Percentiles rank a stretch among this genome's conserved stretches.
Evolutionary conservation across 1,284 basidiomycete species (phyloP).

Genomic region (Leccinum griseonigrum): DNA sequence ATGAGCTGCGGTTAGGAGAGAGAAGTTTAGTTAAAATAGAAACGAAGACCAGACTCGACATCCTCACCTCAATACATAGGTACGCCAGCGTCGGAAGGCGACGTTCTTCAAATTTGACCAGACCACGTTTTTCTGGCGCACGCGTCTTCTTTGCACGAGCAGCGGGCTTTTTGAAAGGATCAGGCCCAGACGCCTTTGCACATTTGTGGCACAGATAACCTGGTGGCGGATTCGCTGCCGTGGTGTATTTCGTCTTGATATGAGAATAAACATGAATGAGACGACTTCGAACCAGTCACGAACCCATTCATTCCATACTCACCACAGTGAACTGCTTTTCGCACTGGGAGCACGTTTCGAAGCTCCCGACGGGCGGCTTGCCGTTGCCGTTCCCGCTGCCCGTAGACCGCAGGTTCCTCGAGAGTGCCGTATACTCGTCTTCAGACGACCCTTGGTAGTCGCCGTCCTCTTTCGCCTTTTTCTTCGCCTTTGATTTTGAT

Average conservation of each 20-base stretch:
- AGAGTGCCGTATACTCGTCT: slow-evolving; percentile 57
- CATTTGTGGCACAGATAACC: slow-evolving; percentile 82
- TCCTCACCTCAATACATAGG: slow-evolving; percentile 72
- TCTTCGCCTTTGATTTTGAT: slow-evolving; percentile 48
- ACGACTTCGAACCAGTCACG: not conserved
- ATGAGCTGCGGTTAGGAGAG: slow-evolving; percentile 58
- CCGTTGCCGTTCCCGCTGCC: slow-evolving; percentile 35
- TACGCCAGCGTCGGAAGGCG: slow-evolving; percentile 70
- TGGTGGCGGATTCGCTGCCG: slow-evolving; percentile 63
- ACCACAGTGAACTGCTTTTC: slow-evolving; percentile 89
- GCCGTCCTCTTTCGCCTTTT: slow-evolving; percentile 45
- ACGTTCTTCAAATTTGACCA: slow-evolving; percentile 69
- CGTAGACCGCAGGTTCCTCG: slow-evolving; percentile 43
- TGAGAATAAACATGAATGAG: slow-evolving; percentile 3
- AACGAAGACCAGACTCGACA: not conserved
- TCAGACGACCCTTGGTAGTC: slow-evolving; percentile 47
- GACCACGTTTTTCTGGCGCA: slow-evolving; percentile 56
- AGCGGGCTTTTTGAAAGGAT: slow-evolving; percentile 80
- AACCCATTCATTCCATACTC: slow-evolving; percentile 18
- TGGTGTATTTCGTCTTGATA: slow-evolving; percentile 78
- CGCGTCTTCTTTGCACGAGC: slow-evolving; percentile 60
- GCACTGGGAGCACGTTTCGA: slow-evolving; percentile 85
- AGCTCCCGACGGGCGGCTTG: slow-evolving; percentile 76
- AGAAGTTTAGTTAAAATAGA: not conserved
- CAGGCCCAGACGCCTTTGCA: slow-evolving; percentile 68